Percentiles rank a stretch among this genome's conserved stretches.
Evolutionary conservation across 2,329 filamentous ascomycete genomes (phyloP).

Genomic region (Hypomyces perniciosus): DNA sequence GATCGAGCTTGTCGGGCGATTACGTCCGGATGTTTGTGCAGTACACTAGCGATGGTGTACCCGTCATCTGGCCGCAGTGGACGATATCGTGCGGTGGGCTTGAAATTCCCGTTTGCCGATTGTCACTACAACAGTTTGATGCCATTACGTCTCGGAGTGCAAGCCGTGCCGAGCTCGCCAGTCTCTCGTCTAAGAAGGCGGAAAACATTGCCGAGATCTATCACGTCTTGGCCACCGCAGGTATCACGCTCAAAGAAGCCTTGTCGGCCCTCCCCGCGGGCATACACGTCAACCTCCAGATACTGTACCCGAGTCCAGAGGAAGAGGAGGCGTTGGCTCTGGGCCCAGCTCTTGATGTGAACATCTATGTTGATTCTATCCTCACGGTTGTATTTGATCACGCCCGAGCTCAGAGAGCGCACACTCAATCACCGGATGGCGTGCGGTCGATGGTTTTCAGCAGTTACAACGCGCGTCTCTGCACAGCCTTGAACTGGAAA

Average conservation of each 20-base stretch:
- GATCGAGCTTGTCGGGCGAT: conserved; percentile 91
- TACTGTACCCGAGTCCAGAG: conserved; percentile 72
- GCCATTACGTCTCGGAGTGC: conserved; percentile 41
- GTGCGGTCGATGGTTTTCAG: conserved; percentile 89
- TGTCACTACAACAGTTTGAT: conserved; percentile 69
- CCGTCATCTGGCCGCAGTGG: conserved; percentile 84
- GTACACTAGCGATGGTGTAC: conserved; percentile 78
- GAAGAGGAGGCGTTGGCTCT: conserved; percentile 68
- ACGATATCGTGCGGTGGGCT: conserved; percentile 69
- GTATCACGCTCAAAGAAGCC: conserved; percentile 73
- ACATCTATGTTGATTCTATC: conserved; percentile 77
- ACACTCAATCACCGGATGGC: conserved; percentile 59
- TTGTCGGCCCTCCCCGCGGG: conserved; percentile 67
- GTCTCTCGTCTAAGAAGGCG: conserved; percentile 40
- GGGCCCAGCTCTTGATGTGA: conserved; percentile 74
- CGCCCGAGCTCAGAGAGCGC: conserved; percentile 61
- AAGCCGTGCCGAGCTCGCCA: conserved; percentile 38
- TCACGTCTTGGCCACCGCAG: conserved; percentile 65
- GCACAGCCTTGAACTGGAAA: conserved; percentile 97
- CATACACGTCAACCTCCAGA: conserved; percentile 86
- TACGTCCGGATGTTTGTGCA: conserved; percentile 91
- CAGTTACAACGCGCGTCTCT: conserved; percentile 84
- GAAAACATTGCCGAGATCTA: conserved; percentile 61
- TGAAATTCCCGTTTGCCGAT: conserved; percentile 72
- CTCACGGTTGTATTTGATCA: conserved; percentile 87